phyloP scores from a whole-genome alignment of 2,329 filamentous ascomycete species.

The Fusarium sp. region DNA sequence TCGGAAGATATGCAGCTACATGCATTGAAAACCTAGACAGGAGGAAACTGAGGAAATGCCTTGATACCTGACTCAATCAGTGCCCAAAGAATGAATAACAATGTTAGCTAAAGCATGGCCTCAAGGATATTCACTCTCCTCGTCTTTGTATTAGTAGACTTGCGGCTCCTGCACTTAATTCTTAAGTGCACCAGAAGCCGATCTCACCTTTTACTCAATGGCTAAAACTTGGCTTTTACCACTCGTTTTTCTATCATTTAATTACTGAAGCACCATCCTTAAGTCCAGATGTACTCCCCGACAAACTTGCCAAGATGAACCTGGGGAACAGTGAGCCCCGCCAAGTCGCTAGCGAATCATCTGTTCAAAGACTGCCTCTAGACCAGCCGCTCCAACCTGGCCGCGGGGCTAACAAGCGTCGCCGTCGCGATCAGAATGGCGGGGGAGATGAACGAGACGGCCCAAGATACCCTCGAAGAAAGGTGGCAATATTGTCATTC shows the following conservation, averaged over 20 bases:
- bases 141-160: neutral
- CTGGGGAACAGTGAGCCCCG: neutral
- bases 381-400: no score
- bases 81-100: neutral
- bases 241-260: neutral
- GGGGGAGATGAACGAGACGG: neutral
- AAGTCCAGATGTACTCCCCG: neutral
- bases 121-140: no score
- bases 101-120: neutral
- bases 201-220: accelerated
- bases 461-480: accelerated
- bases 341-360: neutral
- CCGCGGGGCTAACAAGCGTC: neutral
- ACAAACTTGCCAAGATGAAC: neutral
- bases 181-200: neutral
- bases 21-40: accelerated
- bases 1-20: neutral
- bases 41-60: accelerated
- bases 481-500: accelerated
- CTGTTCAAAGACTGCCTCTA: no score
- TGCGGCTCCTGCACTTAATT: neutral
- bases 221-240: accelerated
- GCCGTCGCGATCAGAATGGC: no score
- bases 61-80: neutral
- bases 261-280: accelerated